These are phyloP conservation scores for Sarocladiaceae sp. DNA, from an alignment of 2,329 filamentous ascomycete species.

Conservation along the genomic window DNA sequence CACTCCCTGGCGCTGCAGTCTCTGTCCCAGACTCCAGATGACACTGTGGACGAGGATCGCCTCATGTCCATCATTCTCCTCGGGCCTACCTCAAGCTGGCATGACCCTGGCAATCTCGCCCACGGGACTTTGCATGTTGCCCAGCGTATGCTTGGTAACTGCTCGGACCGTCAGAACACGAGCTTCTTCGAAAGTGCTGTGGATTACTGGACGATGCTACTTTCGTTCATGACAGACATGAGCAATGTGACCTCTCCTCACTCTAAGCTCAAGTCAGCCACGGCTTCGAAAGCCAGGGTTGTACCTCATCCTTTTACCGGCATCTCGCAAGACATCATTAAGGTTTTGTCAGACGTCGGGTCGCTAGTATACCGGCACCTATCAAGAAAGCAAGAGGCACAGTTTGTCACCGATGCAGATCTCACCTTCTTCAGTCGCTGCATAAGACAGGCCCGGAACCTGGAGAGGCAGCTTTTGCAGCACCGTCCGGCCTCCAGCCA, in stretches of 20 bases:
- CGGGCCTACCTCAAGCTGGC: constrained; percentile 2
- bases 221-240: constrained; percentile 17
- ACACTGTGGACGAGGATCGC: constrained; percentile 4
- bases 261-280: no score
- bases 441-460: constrained; percentile 12
- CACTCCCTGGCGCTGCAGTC: constrained; percentile 12
- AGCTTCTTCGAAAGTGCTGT: constrained; percentile 15
- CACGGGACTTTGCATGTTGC: not conserved
- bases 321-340: constrained; percentile 13
- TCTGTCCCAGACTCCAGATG: not conserved
- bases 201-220: constrained; percentile 19
- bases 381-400: constrained; percentile 15
- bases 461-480: constrained; percentile 13
- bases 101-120: not conserved
- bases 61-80: constrained; percentile 11
- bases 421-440: constrained; percentile 13
- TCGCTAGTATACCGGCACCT: constrained; percentile 15
- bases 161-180: not conserved
- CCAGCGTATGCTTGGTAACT: not conserved
- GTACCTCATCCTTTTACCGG: constrained; percentile 16
- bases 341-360: constrained; percentile 13
- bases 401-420: constrained; percentile 15
- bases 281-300: not conserved
- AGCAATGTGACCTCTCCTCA: not conserved
- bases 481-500: constrained; percentile 11